Base-by-base conservation (phyloP, 352 stramenopile species). In the Saprolegnia diclina region DNA sequence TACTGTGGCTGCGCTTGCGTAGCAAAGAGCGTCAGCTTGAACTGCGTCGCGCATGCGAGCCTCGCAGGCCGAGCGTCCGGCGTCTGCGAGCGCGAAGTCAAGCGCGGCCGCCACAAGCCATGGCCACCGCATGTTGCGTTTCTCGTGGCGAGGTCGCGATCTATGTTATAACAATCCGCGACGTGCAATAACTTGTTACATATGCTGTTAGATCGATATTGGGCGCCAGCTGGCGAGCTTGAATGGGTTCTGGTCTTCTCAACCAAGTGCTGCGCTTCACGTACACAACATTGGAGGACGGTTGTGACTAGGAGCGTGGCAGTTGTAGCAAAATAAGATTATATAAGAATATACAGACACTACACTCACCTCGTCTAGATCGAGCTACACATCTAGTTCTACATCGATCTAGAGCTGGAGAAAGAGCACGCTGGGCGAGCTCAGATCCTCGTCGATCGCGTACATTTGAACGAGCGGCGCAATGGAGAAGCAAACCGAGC, bases 381-480 rank as follows among this genome's bases (percentile, higher is more conserved):
- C 29, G 29, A 48, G 18, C n/a, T n/a, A 10, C 13, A 48, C 18
- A 4, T 48, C 18, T 48, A 4, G 42, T 48, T 48, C 13, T 16
- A 7, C 7, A 45, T 7, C 7, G 14, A 7, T 45, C 38, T 48
- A 48, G 18, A 48, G 13, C 18, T 48, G 42, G 11, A 48, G 42
- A 48, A n/a, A 48, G 42, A 48, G 42, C 13, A 48, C 42, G 42
- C 42, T 48, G 42, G 42, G 42, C 42, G 42, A 48, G 18, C 42
- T 48, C 24, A 63, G 13, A n/a, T 63, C 55, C 16, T 63, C 5
- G 35, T 63, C 45, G 29, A 63, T 63, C 16, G 13, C 35, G 18
- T 50, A 48, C 16, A 63, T 63, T 26, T 63, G 55, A 5, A 63
- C 16, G 7, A 63, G 35, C 13, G 55, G 55, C 35, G 55, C 55